Base-by-base conservation (phyloP, 1,139 yeast genomes). In the Yarrowia galli region DNA sequence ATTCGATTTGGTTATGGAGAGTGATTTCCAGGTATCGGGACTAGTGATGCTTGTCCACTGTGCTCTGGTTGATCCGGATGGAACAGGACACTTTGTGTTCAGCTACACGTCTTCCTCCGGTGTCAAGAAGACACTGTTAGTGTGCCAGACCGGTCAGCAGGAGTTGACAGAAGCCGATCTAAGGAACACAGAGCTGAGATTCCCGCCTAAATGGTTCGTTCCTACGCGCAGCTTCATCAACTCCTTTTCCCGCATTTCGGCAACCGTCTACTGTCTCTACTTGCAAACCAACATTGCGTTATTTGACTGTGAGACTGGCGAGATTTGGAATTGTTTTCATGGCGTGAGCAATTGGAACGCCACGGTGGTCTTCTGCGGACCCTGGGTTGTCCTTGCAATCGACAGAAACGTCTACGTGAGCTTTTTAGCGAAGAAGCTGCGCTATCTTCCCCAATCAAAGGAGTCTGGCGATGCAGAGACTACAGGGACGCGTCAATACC, bases 261-360 rank as follows among this genome's bases (percentile, higher is more conserved):
- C 56, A 2, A 2, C 56, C 10, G 23, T 35, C 18, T 61, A 46
- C 25, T 61, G 66, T 46, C 56, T 61, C 7, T 61, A 46, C 18
- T 16, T 61, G 22, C 66, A 61, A 25, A 46, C 66, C 13, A 61
- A 61, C 16, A 61, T 61, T 18, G 66, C 66, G 3, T n/a, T 61
- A 13, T 61, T 43, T 12, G 66, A 61, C 56, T 46, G 56, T 13
- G 56, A 46, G 20, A 61, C 45, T 2, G 66, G 66, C 18, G 56
- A 61, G n/a, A 36, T 61, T n/a, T 61, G 66, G 66, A 61, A 61
- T 46, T 61, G 54, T 46, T 61, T 61, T 38, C 54, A 61, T 7
- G 56, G 66, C 0, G 56, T 61, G 36, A 61, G 56, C 46, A 61
- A 61, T 28, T 61, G 66, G 66, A 61, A 61, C 38, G 54, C 66